Evolutionary conservation across 257 asterid genomes (phyloP).

Genomic region (Paraleonurus japonicus): DNA sequence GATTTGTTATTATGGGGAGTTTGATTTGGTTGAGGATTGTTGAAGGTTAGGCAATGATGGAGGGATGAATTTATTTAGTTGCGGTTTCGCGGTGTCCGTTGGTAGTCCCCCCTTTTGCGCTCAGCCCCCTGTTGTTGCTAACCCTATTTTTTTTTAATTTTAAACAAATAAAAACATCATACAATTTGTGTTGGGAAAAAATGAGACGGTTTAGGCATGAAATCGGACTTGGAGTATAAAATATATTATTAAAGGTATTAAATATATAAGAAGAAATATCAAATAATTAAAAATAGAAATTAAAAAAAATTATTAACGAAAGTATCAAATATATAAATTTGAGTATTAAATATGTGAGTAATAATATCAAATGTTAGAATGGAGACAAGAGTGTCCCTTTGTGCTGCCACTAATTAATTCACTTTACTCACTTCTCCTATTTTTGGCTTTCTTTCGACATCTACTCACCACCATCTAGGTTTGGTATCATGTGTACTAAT

Average conservation of each 20-base stretch:
- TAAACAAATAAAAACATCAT: not conserved
- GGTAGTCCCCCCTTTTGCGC: slow-evolving; percentile 53
- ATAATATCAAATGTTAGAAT: too few species aligned
- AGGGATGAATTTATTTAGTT: slow-evolving; percentile 12
- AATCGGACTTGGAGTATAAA: too few species aligned
- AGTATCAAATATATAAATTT: too few species aligned
- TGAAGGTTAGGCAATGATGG: slow-evolving; percentile 28
- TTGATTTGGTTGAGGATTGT: slow-evolving; percentile 35
- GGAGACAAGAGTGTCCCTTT: too few species aligned
- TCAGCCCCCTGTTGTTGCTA: slow-evolving; percentile 37
- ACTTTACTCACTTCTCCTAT: not conserved
- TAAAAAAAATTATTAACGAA: too few species aligned
- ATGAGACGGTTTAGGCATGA: too few species aligned
- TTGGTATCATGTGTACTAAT: too few species aligned
- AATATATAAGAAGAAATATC: too few species aligned
- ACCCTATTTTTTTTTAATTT: not conserved
- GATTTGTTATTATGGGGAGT: slow-evolving; percentile 43
- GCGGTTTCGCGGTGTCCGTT: slow-evolving; percentile 36
- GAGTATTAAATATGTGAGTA: too few species aligned
- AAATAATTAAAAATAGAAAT: too few species aligned
- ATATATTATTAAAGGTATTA: too few species aligned
- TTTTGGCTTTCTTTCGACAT: not conserved
- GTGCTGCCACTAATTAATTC: not conserved
- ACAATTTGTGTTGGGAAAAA: not conserved
- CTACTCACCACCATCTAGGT: slow-evolving; percentile 15